phyloP scores from a whole-genome alignment of 2,329 filamentous ascomycete species.

The Amesomyces nigricolor region DNA sequence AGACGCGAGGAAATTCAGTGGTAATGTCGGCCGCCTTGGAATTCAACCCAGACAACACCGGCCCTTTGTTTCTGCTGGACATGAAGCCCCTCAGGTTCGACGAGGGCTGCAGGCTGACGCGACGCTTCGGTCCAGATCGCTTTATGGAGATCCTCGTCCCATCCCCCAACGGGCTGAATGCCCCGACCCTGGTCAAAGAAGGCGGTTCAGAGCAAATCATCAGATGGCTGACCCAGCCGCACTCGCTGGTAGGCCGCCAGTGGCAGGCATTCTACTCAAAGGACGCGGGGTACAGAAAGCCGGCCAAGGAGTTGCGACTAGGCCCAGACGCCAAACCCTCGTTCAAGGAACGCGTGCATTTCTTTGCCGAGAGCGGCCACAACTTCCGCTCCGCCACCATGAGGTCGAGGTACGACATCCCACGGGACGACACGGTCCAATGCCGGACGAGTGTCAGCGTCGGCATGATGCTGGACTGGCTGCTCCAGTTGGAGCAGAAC shows the following conservation, averaged over 20 bases:
- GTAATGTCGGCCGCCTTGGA: conserved; percentile 40
- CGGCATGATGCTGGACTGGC: conserved; percentile 46
- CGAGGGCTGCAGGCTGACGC: conserved; percentile 44
- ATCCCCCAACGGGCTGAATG: conserved; percentile 31
- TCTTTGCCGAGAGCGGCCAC: conserved; percentile 51
- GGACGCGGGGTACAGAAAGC: conserved; percentile 35
- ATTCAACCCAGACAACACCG: conserved; percentile 32
- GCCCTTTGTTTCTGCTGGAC: conserved; percentile 41
- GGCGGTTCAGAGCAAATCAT: conserved; percentile 34
- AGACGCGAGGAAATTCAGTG: conserved; percentile 34
- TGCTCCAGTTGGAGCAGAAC: conserved; percentile 44
- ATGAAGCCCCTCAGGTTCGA: conserved; percentile 47
- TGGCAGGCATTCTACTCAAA: conserved; percentile 47
- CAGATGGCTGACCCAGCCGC: conserved; percentile 38
- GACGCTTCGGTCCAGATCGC: conserved; percentile 53
- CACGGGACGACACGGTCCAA: conserved; percentile 23
- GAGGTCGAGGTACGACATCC: conserved; percentile 19
- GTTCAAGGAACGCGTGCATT: conserved; percentile 41
- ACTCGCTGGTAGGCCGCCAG: conserved; percentile 41
- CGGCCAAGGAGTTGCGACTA: conserved; percentile 31
- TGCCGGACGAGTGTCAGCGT: conserved; percentile 34
- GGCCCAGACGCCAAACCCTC: conserved; percentile 29
- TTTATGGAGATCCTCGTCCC: conserved; percentile 54
- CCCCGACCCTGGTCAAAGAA: conserved; percentile 29
- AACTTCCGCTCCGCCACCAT: conserved; percentile 32